These are phyloP conservation scores for Aspergillus awamori DNA, from an alignment of 2,329 filamentous ascomycete species.

Conservation along the genomic window DNA sequence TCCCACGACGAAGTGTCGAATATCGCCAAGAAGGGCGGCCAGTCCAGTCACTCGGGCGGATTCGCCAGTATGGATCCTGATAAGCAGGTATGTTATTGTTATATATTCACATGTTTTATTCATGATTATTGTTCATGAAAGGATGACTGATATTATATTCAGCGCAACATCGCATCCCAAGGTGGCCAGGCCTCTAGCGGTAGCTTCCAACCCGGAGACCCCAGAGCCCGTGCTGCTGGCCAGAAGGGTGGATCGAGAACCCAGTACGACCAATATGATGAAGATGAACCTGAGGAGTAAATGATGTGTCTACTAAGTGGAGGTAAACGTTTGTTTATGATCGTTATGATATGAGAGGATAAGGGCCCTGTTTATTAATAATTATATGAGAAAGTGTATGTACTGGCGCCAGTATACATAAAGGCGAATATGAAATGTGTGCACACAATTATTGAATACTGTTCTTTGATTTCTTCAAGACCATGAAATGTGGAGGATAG, in stretches of 20 bases:
- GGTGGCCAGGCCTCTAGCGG: constrained; percentile 59
- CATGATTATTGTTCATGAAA: too few species aligned
- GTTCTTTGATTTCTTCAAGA: too few species aligned
- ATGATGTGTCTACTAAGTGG: not conserved
- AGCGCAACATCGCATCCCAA: constrained; percentile 59
- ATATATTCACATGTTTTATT: too few species aligned
- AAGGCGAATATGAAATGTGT: too few species aligned
- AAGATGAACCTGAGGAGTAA: constrained; percentile 5
- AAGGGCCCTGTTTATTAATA: too few species aligned
- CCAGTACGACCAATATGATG: constrained; percentile 3
- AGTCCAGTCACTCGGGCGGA: constrained; percentile 34
- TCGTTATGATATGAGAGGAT: not conserved
- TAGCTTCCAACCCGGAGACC: constrained; percentile 58
- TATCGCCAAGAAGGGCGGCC: constrained; percentile 43
- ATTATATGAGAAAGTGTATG: too few species aligned
- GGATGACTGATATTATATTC: not conserved
- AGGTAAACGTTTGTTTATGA: not conserved
- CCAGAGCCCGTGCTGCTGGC: constrained; percentile 58
- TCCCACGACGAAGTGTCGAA: constrained; percentile 51
- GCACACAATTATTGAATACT: too few species aligned
- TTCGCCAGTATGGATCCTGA: constrained; percentile 34
- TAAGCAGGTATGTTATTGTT: constrained; percentile 29
- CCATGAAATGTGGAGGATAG: not conserved
- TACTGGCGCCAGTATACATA: too few species aligned
- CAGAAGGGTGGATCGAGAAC: constrained; percentile 26